A percentile compares a stretch with the other conserved stretches of the same genome.
phyloP scores from a whole-genome alignment of 371 early-diverging fungal species.

The Rhizomucor miehei region DNA sequence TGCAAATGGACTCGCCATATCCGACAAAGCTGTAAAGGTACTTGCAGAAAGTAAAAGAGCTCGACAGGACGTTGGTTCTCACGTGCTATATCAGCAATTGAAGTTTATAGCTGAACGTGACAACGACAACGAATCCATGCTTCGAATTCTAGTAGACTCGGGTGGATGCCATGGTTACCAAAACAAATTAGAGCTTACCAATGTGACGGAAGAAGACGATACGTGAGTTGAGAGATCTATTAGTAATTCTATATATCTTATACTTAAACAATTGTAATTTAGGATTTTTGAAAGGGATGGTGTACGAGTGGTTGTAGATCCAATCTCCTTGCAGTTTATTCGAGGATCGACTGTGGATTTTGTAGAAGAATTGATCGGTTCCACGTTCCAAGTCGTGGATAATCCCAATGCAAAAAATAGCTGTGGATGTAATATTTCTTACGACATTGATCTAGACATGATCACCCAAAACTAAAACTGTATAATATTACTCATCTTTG shows the following conservation, averaged over 20 bases:
- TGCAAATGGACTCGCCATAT: slow-evolving; percentile 34
- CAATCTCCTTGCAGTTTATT: slow-evolving; percentile 80
- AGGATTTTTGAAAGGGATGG: slow-evolving; percentile 84
- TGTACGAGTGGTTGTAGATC: slow-evolving; percentile 80
- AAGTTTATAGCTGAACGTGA: slow-evolving; percentile 58
- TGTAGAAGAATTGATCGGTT: slow-evolving; percentile 91
- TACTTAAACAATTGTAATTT: background rate
- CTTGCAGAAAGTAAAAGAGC: background rate
- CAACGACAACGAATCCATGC: slow-evolving; percentile 53
- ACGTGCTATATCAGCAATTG: slow-evolving; percentile 52
- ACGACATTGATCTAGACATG: slow-evolving; percentile 53
- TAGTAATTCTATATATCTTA: background rate
- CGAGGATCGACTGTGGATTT: slow-evolving; percentile 86
- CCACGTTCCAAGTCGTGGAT: slow-evolving; percentile 84
- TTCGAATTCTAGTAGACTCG: slow-evolving; percentile 87
- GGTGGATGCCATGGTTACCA: slow-evolving; percentile 97
- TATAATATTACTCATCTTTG: no score
- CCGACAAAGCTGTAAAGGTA: slow-evolving; percentile 44
- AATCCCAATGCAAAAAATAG: slow-evolving; percentile 89
- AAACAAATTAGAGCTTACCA: slow-evolving; percentile 85
- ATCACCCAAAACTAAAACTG: slow-evolving; percentile 23
- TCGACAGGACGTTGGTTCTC: background rate
- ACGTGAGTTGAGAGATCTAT: slow-evolving; percentile 51
- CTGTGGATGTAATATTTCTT: slow-evolving; percentile 87
- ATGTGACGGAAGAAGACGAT: slow-evolving; percentile 70